Evolutionary conservation across 129 eudicot genomes (phyloP).

Genomic region (Oenanthe sinensis): DNA sequence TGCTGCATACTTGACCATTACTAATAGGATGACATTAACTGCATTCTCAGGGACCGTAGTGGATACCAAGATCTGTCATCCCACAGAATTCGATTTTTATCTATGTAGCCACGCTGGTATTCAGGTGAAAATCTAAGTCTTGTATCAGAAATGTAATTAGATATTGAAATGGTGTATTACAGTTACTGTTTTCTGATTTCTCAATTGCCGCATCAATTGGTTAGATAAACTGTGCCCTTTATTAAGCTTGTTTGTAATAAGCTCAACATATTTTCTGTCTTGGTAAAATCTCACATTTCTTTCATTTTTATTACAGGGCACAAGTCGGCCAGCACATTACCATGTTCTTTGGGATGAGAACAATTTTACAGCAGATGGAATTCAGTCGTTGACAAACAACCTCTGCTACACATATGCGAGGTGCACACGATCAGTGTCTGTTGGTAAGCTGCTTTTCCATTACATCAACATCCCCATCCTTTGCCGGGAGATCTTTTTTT

Average conservation of each 20-base stretch:
- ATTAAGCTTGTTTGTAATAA: neutral
- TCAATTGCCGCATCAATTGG: neutral
- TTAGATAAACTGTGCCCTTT: neutral
- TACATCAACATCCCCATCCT: neutral
- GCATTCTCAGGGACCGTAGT: conserved; percentile 70
- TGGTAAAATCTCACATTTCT: neutral
- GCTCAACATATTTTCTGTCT: neutral
- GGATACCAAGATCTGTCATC: conserved; percentile 90
- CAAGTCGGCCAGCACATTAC: conserved; percentile 72
- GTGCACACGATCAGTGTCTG: conserved; percentile 68
- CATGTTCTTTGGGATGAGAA: conserved; percentile 79
- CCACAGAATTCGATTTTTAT: conserved; percentile 87
- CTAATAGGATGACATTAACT: conserved; percentile 7
- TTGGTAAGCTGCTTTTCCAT: conserved; percentile 31
- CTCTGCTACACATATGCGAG: conserved; percentile 74
- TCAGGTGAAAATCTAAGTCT: conserved; percentile 40
- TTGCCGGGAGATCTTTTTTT: neutral
- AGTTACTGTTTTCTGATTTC: neutral
- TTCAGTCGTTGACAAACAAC: conserved; percentile 59
- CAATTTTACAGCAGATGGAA: conserved; percentile 60
- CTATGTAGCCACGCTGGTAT: conserved; percentile 95
- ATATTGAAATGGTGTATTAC: neutral
- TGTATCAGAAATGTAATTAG: neutral
- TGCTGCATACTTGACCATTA: neutral
- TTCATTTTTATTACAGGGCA: conserved; percentile 31